phyloP scores from a whole-genome alignment of 2,329 filamentous ascomycete species.

The Neobulgaria alba region DNA sequence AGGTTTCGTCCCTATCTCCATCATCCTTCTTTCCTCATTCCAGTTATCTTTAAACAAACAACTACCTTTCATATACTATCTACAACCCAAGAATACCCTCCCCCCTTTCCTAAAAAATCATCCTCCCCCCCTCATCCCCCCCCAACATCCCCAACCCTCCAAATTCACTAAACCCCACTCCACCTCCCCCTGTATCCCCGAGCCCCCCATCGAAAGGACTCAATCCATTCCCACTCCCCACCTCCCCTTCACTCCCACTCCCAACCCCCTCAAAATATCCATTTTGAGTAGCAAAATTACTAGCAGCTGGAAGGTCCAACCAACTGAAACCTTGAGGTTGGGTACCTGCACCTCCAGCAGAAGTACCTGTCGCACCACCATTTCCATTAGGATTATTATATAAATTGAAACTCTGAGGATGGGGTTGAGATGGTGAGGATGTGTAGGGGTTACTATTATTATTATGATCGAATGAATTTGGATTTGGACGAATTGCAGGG shows the following conservation, averaged over 20 bases:
- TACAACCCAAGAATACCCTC: too few relatives aligned
- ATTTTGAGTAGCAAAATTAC: constrained; percentile 27
- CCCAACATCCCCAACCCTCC: neutral
- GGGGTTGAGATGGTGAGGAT: neutral
- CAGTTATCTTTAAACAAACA: too few relatives aligned
- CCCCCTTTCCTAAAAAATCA: neutral
- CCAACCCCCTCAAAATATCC: constrained; percentile 21
- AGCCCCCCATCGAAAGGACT: neutral
- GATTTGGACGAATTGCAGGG: neutral
- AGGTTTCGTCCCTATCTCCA: too few relatives aligned
- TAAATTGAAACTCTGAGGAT: neutral
- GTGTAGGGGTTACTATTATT: neutral
- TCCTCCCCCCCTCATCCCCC: neutral
- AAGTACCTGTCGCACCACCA: constrained; percentile 1
- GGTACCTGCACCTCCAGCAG: neutral
- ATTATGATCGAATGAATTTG: neutral
- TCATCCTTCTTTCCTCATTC: too few relatives aligned
- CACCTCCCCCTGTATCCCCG: neutral
- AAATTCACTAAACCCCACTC: too few relatives aligned
- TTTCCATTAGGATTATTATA: neutral
- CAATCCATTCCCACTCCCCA: constrained; percentile 14
- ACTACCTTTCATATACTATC: too few relatives aligned
- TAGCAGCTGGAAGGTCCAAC: constrained; percentile 26
- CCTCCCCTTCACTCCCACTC: constrained; percentile 7
- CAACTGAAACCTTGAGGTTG: constrained; percentile 20